Base-by-base conservation (phyloP, 306 rosid species). In the Acmispon strigosus region DNA sequence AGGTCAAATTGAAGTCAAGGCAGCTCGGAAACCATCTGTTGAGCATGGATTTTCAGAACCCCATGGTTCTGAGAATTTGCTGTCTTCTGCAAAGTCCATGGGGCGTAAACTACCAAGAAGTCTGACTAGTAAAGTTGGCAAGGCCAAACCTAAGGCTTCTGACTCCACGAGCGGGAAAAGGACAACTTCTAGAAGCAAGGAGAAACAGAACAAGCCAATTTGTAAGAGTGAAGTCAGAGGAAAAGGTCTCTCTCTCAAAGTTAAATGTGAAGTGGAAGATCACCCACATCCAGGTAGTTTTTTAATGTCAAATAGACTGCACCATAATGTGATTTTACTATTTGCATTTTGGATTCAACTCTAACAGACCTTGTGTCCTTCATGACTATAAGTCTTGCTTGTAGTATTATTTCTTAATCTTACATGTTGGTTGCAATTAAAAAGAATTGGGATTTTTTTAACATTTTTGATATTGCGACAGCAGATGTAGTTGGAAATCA, bases 61-160 rank as follows among this genome's bases (percentile, higher is more conserved):
- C 69, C 85, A 70, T 55, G 78, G 36, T 57, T 76, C 63, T 12
- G 80, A 84, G 57, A 68, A 72, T 64, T 70, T 74, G 47, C 37
- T 59, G 36, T 59, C 86, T 73, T 54, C 83, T 74, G 73, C 85
- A 37, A 81, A 81, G 78, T 69, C 89, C 22, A 72, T 78, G 66
- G 86, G 91, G 58, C 80, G 70, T 63, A 89, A 86, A 81, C 83
- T 80, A 77, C 83, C 91, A 11, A 84, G 72, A 75, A 76, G 80
- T 66, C 79, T 78, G 52, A 72, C 83, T 69, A 47, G 47, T 55
- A 86, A 78, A 80, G 74, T 75, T 20, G 78, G 78, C 69, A 78
- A 78, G 78, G 78, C 83, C 64, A 83, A 73, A 75, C 73, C 86
- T 47, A 87, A 83, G 74, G 77, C 78, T 66, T 84, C 88, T 80